These are phyloP conservation scores for Maudiozyma humilis DNA, from an alignment of 1,139 yeast species.

Conservation along the genomic window DNA sequence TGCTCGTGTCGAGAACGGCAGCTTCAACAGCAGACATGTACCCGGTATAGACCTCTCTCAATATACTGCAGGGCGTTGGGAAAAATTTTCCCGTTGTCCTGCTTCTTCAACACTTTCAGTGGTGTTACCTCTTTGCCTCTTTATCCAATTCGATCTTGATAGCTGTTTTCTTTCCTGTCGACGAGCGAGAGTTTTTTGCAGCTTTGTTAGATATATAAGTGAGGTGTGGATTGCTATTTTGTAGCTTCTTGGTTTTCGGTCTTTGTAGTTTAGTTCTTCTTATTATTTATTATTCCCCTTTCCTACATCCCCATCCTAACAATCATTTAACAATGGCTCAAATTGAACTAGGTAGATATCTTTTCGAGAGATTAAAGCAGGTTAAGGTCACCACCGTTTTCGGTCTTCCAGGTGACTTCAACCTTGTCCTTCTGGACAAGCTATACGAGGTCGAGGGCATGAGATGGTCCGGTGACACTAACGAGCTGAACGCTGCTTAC, in stretches of 20 bases:
- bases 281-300: background rate
- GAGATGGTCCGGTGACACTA: slow-evolving; percentile 61
- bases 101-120: background rate
- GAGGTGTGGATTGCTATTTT: background rate
- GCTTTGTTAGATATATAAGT: background rate
- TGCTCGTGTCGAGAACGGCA: background rate
- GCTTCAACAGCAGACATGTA: background rate
- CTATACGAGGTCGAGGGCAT: slow-evolving; percentile 49
- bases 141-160: background rate
- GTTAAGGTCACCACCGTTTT: slow-evolving; percentile 46
- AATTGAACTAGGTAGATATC: slow-evolving; percentile 49
- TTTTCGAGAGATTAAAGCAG: slow-evolving; percentile 50
- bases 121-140: background rate
- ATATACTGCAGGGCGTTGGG: background rate
- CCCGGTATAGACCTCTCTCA: too few species aligned
- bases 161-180: background rate
- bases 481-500: slow-evolving; percentile 62
- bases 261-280: background rate
- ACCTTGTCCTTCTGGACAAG: slow-evolving; percentile 48
- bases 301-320: background rate
- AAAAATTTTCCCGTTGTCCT: background rate
- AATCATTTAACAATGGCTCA: slow-evolving; percentile 19
- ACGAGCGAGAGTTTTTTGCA: background rate
- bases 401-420: slow-evolving; percentile 62
- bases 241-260: background rate